Evolutionary conservation across 352 stramenopile genomes (phyloP).

Genomic region (Peronospora belbahrii): DNA sequence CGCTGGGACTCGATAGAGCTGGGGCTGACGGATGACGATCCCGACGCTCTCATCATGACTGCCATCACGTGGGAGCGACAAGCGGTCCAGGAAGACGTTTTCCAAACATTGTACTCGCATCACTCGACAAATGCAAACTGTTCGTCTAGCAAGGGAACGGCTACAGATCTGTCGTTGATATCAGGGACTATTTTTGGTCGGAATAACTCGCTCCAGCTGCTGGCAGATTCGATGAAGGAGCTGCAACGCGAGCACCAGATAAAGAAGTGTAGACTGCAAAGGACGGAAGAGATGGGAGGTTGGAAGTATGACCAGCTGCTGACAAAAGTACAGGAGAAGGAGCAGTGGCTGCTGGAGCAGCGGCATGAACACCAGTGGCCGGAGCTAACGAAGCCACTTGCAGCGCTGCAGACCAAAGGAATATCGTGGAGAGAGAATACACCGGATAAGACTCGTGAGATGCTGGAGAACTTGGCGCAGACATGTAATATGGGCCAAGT

Average conservation of each 20-base stretch:
- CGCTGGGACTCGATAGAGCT: constrained; percentile 77
- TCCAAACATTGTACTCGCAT: constrained; percentile 59
- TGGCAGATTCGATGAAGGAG: constrained; percentile 68
- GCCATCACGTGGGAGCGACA: constrained; percentile 71
- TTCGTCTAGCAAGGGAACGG: not conserved
- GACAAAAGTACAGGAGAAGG: constrained; percentile 41
- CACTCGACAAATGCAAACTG: constrained; percentile 26
- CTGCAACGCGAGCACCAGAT: constrained; percentile 78
- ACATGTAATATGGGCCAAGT: constrained; percentile 40
- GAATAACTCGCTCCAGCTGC: constrained; percentile 34
- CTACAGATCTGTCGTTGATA: constrained; percentile 1
- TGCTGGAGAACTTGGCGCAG: constrained; percentile 21
- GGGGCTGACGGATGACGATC: constrained; percentile 60
- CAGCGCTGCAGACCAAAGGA: constrained; percentile 10
- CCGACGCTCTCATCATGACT: constrained; percentile 78
- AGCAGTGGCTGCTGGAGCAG: constrained; percentile 53
- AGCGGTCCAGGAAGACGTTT: constrained; percentile 61
- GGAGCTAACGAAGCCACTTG: constrained; percentile 43
- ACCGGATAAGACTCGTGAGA: constrained; percentile 9
- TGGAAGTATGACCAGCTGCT: constrained; percentile 67
- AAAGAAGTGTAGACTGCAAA: constrained; percentile 65
- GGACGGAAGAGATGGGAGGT: constrained; percentile 61
- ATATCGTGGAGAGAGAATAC: constrained; percentile 7
- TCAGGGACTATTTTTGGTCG: constrained; percentile 12
- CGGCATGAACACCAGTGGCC: constrained; percentile 52